These are phyloP conservation scores for Zanthoxylum bungeanum DNA, from an alignment of 345 rosid genomes.

Conservation along the genomic window DNA sequence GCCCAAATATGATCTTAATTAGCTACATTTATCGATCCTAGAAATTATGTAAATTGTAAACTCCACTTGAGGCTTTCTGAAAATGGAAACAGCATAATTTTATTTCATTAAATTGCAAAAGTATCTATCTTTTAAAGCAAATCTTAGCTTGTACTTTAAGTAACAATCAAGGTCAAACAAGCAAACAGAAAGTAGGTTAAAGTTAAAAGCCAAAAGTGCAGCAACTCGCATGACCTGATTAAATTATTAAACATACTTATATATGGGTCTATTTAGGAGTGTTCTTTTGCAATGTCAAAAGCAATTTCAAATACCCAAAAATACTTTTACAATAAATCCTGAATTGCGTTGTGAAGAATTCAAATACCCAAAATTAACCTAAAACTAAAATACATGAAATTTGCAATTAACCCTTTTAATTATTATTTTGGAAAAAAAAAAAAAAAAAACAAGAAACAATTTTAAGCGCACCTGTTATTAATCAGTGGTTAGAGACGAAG, in stretches of 20 bases:
- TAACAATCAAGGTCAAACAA: slow-evolving; percentile 2
- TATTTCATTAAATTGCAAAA: background rate
- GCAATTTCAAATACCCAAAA: too few relatives aligned
- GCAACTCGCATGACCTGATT: background rate
- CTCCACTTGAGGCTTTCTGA: background rate
- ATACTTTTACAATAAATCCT: too few relatives aligned
- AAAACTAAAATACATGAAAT: too few relatives aligned
- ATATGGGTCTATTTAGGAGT: background rate
- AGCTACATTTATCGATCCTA: background rate
- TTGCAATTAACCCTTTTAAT: too few relatives aligned
- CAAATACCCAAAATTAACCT: too few relatives aligned
- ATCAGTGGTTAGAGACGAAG: too few relatives aligned
- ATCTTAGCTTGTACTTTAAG: slow-evolving; percentile 6
- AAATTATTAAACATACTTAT: background rate
- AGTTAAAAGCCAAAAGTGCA: background rate
- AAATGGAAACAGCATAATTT: background rate
- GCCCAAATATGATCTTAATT: background rate
- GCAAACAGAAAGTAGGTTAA: background rate
- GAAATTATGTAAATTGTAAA: background rate
- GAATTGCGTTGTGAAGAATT: too few relatives aligned
- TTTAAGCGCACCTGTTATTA: too few relatives aligned
- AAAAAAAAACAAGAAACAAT: too few relatives aligned
- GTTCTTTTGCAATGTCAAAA: background rate
- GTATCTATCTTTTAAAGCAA: slow-evolving; percentile 8
- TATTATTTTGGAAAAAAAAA: too few relatives aligned